Base-by-base conservation (phyloP, 2,329 filamentous ascomycete genomes). In the Monilinia fructicola region DNA sequence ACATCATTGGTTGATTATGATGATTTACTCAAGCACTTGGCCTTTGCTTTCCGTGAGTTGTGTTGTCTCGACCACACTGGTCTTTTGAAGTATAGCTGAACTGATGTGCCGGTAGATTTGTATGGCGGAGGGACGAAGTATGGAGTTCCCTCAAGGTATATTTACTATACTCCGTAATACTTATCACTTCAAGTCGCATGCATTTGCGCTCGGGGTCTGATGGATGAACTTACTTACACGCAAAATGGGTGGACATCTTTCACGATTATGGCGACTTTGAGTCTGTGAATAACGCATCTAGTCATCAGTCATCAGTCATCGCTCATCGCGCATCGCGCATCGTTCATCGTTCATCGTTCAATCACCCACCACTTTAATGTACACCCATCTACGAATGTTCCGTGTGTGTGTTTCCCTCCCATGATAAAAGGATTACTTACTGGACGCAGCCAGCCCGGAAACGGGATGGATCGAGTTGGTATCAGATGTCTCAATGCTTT, bases 1-100 rank as follows among this genome's bases (percentile, higher is more conserved):
- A 61, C 54, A 68, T 72, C 68, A 76, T 74, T 75, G 74, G 73
- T 66, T 70, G 68, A 65, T 53, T 66, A 16, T 26, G 26, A 31
- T 56, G 65, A 68, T 69, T 68, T 70, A 68, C 69, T 73, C 72
- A 72, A 73, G 74, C 71, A 74, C 71, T 73, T 72, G 72, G 70
- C 74, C 71, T 70, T 70, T 73, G 71, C 68, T 50, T 70, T 67
- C 69, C 69, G 69, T 71, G 58, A 60, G 69, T 69, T 72, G 73
- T 42, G 40, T 75, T 42, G 40, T 75, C 72, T 73, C 68, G 71
- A 73, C 69, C 68, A 69, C 64, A 69, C 68, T 63, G 60, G 35
- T 54, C 31, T 40, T 50, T 31, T 21, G 56, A 60, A 48, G 54
- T 44, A n/a, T 60, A 60, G 56, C 56, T 60, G 44, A 60, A 60